Evolutionary conservation across 2,329 filamentous ascomycete species (phyloP).

Genomic region (Fusarium cicatricum): DNA sequence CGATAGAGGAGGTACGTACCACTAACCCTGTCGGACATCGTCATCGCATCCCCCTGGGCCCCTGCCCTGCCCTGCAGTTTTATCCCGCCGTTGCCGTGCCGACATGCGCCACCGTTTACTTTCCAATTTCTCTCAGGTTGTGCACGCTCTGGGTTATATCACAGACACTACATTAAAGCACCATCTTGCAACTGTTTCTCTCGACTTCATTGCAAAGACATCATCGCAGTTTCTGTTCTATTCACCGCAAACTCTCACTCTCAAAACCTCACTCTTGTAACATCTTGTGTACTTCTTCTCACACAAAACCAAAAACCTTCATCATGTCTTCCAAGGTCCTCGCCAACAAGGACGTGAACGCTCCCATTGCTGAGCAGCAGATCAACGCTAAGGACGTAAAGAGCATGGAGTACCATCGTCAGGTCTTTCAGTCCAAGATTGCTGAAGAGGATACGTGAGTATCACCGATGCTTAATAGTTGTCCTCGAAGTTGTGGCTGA

Average conservation of each 20-base stretch:
- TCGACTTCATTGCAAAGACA: constrained; percentile 15
- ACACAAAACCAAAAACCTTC: constrained; percentile 1
- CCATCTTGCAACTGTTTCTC: constrained; percentile 9
- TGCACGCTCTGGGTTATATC: constrained; percentile 22
- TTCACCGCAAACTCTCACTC: background rate
- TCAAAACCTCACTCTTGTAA: constrained; percentile 2
- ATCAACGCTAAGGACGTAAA: constrained; percentile 59
- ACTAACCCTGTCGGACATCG: background rate
- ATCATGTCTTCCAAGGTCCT: constrained; percentile 69
- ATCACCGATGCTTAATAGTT: too few species aligned
- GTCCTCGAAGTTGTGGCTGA: constrained; percentile 13
- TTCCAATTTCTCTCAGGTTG: constrained; percentile 29
- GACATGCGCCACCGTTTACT: constrained; percentile 38
- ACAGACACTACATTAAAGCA: constrained; percentile 28
- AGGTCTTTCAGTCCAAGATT: constrained; percentile 77
- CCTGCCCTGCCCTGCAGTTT: constrained; percentile 22
- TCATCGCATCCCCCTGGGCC: constrained; percentile 7
- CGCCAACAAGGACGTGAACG: constrained; percentile 72
- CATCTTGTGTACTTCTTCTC: background rate
- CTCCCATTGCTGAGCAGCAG: constrained; percentile 50
- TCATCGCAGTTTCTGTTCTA: constrained; percentile 3
- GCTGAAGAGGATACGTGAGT: constrained; percentile 68
- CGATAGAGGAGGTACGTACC: too few species aligned
- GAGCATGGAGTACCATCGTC: constrained; percentile 81
- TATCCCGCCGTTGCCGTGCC: constrained; percentile 38